Conservation (phyloP, 2,329 filamentous ascomycete species). For the Cadophora sp. region DNA sequence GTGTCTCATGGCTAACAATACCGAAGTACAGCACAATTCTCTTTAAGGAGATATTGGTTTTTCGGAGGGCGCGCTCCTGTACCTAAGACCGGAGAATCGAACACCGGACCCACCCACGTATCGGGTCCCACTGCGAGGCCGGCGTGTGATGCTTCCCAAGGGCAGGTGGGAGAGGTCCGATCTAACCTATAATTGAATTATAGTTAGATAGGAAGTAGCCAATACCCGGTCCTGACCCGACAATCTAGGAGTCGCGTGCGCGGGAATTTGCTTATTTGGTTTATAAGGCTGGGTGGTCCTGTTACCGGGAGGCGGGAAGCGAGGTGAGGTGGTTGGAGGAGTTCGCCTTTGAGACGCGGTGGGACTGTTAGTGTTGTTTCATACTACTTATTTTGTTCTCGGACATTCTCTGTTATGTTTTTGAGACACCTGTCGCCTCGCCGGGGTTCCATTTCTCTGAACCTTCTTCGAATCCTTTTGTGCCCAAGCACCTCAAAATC, state of each 20-base stretch:
- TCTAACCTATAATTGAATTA: background rate
- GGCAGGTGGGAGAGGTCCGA: slow-evolving; percentile 10
- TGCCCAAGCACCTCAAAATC: no score
- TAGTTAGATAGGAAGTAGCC: background rate
- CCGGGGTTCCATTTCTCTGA: no score
- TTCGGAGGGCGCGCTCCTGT: background rate
- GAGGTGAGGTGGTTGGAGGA: background rate
- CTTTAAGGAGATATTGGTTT: background rate
- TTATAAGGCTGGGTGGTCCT: background rate
- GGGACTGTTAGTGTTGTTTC: no score
- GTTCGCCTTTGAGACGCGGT: slow-evolving; percentile 1
- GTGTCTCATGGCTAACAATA: background rate
- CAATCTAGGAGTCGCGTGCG: slow-evolving; percentile 3
- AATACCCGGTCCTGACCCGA: slow-evolving; percentile 10
- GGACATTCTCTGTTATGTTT: no score
- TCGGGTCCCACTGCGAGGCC: background rate
- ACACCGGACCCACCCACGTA: background rate
- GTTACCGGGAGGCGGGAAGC: background rate
- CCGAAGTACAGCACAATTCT: background rate
- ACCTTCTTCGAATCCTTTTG: no score
- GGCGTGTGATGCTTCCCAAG: background rate
- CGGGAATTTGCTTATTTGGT: background rate
- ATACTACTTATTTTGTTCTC: background rate
- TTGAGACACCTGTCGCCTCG: background rate
- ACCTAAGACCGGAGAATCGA: background rate